Conservation (phyloP, 2,329 filamentous ascomycete genomes). For the Trichoderma pleuroti region DNA sequence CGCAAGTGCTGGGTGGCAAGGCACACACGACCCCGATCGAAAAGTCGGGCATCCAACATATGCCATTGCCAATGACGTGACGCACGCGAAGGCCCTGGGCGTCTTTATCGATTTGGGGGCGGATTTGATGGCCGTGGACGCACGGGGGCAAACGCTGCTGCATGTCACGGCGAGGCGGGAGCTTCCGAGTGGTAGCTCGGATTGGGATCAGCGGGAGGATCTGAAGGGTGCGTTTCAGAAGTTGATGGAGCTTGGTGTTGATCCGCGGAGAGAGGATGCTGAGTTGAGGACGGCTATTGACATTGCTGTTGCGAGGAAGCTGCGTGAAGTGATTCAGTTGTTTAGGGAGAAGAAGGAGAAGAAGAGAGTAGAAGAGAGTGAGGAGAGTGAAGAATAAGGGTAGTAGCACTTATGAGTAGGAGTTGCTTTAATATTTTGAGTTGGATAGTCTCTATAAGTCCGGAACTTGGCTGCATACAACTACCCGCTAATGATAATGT, state of each 20-base stretch:
- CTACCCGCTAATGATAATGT: background rate
- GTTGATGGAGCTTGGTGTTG: background rate
- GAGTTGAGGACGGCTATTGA: constrained; percentile 1
- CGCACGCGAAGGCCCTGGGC: background rate
- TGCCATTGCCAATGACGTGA: background rate
- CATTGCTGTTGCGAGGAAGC: background rate
- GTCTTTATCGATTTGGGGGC: background rate
- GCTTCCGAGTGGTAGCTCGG: background rate
- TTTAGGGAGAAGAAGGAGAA: background rate
- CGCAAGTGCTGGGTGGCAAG: background rate
- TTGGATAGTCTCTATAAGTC: background rate
- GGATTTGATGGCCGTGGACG: background rate
- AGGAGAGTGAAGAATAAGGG: background rate
- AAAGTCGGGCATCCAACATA: background rate
- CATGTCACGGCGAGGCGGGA: background rate
- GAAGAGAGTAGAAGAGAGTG: background rate
- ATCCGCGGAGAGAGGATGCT: background rate
- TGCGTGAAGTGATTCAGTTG: background rate
- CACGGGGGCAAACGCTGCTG: background rate
- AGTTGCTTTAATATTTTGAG: background rate
- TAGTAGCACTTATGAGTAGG: background rate
- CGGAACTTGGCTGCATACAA: background rate
- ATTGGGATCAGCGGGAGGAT: background rate
- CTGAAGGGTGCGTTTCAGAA: background rate
- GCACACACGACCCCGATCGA: background rate